Base-by-base conservation (phyloP, 352 stramenopile genomes). In the Pythium graminicola region DNA sequence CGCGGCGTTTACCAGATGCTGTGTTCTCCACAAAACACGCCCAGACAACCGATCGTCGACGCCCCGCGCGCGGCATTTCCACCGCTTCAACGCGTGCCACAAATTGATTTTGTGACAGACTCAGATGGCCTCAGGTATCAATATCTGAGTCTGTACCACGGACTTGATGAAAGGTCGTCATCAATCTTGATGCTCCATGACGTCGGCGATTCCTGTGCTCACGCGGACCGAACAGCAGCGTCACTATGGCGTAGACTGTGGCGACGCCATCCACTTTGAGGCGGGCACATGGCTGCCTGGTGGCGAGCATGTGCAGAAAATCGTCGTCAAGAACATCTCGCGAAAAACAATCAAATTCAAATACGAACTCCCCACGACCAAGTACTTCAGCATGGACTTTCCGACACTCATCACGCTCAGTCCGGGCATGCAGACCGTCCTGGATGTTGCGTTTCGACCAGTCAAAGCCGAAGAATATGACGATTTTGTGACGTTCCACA, bases 321-420 rank as follows among this genome's bases (percentile, higher is more conserved):
- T 98, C 53, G 70, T 61, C 11, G 85, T 97, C 46, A 93, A 95
- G 65, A 98, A 98, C 57, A 80, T 97, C 28, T 88, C 78, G 4
- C 64, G 70, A 19, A 73, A 76, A 59, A 95, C 70, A 10, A 80
- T 91, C 56, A 93, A 94, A 65, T 94, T 97, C 64, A 97, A 96
- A 65, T 97, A 97, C 65, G 78, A 91, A 54, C 73, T 97, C 20
- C 92, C 89, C 17, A 80, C 66, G 46, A 96, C 89, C 49, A 93
- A 95, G 60, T 97, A 94, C 65, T 98, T 98, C 50, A 96, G 82
- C 48, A 93, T 97, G 81, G 81, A 90, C 44, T 97, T 97, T 66
- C 91, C 93, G 17, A 84, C 88, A 20, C 58, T 92, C 17, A 86
- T 91, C 27, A 92, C 74, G 19, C 78, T 97, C 19, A 95, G 76